Conservation (phyloP, 305 asterid species). For the Fraxinus platypoda region DNA sequence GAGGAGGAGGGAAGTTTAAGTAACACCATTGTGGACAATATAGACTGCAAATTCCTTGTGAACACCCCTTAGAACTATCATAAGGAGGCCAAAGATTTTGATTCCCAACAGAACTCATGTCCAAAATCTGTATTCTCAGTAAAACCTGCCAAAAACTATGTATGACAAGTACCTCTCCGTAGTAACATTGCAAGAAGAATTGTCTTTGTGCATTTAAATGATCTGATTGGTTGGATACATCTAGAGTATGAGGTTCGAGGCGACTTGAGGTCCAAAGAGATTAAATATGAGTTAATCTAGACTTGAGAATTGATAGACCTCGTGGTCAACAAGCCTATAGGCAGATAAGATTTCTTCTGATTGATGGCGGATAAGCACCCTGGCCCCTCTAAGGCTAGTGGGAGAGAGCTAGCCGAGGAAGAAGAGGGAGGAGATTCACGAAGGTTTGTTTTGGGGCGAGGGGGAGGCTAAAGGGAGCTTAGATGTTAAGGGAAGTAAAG, state of each 20-base stretch:
- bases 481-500: conserved; percentile 31
- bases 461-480: conserved; percentile 18
- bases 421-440: conserved; percentile 9
- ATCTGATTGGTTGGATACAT: neutral
- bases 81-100: conserved; percentile 53
- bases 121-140: neutral
- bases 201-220: neutral
- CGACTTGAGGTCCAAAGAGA: neutral
- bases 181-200: neutral
- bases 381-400: neutral
- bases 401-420: neutral
- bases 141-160: conserved; percentile 9
- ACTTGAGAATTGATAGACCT: neutral
- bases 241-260: neutral
- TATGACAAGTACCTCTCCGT: neutral
- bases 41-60: conserved; percentile 53
- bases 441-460: neutral
- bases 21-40: conserved; percentile 72
- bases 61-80: conserved; percentile 44
- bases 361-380: neutral
- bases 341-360: neutral
- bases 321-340: neutral
- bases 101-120: conserved; percentile 39
- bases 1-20: conserved; percentile 61
- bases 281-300: neutral